Evolutionary conservation across 495 filamentous ascomycete species (phyloP), one percentile per base, ranked within the genome.

Genomic region (Xylaria nigripes): DNA sequence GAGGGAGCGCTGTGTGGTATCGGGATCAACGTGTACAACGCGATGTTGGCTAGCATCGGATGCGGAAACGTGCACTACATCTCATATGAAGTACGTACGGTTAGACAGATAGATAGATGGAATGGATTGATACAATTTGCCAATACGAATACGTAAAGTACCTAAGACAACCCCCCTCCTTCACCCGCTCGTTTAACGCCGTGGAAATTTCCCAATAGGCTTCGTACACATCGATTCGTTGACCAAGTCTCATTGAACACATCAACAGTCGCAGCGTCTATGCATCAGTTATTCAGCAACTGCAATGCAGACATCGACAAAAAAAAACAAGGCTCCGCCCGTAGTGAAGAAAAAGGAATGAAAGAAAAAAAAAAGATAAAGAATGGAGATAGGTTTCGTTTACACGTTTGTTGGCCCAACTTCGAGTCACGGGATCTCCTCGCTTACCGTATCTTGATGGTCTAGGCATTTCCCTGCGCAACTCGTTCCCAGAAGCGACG

Each of bases 401-500:
- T 21, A 41, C 19, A 53, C 9, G 32, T 18, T 2, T 19, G 15
- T 9, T 13, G 13, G 15, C 22, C 22, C 22, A 7, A 7, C 15
- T 6, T 6, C 32, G 15, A 32, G 16, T 24, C 29, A 9, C 3
- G 16, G 19, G 19, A 30, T 16, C 7, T 30, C 9, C 3, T 29
- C 15, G 24, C 44, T 48, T 24, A 48, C 51, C 51, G 40, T 25
- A 3, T 1, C 32, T 3, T 18, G 13, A 38, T 24, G 42, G 12
- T 15, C 42, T 27, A 63, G n/a, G 61, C 61, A 46, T 45, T 54
- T 0, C 50, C 54, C 8, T 51, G 60, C 18, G 66, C 68, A 45
- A 78, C 60, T 23, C 67, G 61, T 62, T 80, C 78, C 76, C 77
- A 81, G 56, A 78, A 81, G 45, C 68, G 65, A 54, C 72, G 69